These are phyloP conservation scores for Spirogloea muscicola DNA, from an alignment of 139 green algal genomes.

Conservation along the genomic window DNA sequence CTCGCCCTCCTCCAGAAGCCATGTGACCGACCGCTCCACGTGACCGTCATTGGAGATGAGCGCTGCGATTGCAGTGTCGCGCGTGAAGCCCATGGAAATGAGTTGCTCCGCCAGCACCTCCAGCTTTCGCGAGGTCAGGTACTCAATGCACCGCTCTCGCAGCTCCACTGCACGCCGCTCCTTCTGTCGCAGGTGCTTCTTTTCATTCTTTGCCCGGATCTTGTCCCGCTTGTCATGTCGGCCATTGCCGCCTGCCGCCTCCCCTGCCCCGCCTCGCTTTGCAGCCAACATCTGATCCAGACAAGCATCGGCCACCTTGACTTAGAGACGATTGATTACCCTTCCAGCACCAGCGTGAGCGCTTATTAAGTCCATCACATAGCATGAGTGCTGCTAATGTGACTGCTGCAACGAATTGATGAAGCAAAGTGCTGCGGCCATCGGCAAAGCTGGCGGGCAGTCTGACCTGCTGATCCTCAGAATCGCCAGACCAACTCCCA, in stretches of 20 bases:
- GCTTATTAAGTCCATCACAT: too few relatives aligned
- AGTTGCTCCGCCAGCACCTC: conserved; percentile 37
- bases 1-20: conserved; percentile 29
- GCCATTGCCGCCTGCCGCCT: neutral
- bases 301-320: neutral
- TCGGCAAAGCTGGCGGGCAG: neutral
- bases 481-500: conserved; percentile 43
- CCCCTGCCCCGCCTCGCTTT: neutral
- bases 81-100: conserved; percentile 41
- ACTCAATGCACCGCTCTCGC: conserved; percentile 34
- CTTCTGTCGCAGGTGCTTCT: conserved; percentile 45
- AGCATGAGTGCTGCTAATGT: too few relatives aligned
- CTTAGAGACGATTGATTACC: neutral
- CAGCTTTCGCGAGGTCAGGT: conserved; percentile 42
- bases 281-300: conserved; percentile 2
- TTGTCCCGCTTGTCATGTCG: conserved; percentile 40
- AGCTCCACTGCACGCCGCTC: conserved; percentile 37
- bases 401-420: too few relatives aligned
- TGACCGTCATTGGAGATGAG: conserved; percentile 39
- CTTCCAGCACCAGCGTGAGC: too few relatives aligned
- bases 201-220: conserved; percentile 44
- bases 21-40: conserved; percentile 31
- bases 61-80: conserved; percentile 22
- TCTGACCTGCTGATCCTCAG: conserved; percentile 29
- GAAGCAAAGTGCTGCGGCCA: neutral